Conservation (phyloP, 139 green algal species). For the Microglena sp. region DNA sequence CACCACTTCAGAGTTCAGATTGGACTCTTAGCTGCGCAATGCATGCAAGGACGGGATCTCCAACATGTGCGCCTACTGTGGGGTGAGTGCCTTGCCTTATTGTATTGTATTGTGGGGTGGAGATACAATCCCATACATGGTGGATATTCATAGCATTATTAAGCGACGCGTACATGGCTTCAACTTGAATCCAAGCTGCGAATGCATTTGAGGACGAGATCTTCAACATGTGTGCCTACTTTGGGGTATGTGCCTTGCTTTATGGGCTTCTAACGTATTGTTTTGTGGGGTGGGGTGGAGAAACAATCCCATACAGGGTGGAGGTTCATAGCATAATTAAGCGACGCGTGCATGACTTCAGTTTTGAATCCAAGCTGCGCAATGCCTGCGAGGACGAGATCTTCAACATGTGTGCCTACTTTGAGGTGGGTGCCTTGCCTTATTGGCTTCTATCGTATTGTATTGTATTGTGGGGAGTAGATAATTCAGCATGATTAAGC, state of each 20-base stretch:
- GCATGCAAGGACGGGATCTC: slow-evolving; percentile 35
- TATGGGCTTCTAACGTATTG: slow-evolving; percentile 62
- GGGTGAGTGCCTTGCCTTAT: too few relatives aligned
- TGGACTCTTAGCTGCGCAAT: slow-evolving; percentile 47
- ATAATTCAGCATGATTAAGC: too few relatives aligned
- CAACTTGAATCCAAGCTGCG: slow-evolving; percentile 48
- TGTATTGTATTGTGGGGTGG: too few relatives aligned
- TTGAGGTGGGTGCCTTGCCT: slow-evolving; percentile 23
- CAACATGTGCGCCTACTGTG: slow-evolving; percentile 38
- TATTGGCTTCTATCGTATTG: slow-evolving; percentile 62
- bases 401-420: slow-evolving; percentile 33
- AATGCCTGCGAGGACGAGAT: slow-evolving; percentile 32
- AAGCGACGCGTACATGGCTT: too few relatives aligned
- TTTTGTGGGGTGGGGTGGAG: slow-evolving; percentile 48
- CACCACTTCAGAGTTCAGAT: slow-evolving; percentile 51
- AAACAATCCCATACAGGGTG: slow-evolving; percentile 5
- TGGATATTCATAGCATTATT: too few relatives aligned
- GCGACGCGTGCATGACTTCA: slow-evolving; percentile 54
- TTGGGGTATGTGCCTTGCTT: too few relatives aligned
- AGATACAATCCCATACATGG: too few relatives aligned
- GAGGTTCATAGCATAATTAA: slow-evolving; percentile 50
- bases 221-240: slow-evolving; percentile 36
- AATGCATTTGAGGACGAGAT: slow-evolving; percentile 33
- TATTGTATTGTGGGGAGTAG: slow-evolving; percentile 55
- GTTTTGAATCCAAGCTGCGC: slow-evolving; percentile 51